These are phyloP conservation scores for Elongisporangium anandrum DNA, from an alignment of 352 stramenopile species.

Conservation along the genomic window DNA sequence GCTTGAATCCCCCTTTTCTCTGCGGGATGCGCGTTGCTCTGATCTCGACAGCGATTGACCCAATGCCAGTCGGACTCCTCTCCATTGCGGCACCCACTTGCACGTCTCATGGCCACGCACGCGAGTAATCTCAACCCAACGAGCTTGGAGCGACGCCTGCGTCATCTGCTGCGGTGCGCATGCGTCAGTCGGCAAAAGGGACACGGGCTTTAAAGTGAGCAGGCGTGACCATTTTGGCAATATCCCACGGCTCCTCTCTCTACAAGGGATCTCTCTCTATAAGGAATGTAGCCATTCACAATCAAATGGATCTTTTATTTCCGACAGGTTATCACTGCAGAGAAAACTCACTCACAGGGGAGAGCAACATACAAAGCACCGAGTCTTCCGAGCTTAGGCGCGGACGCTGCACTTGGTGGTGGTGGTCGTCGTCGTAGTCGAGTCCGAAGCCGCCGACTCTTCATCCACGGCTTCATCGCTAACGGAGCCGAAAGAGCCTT, in stretches of 20 bases:
- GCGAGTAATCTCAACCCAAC: not conserved
- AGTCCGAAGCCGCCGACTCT: not conserved
- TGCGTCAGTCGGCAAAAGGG: not conserved
- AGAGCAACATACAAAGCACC: not conserved
- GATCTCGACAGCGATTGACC: not conserved
- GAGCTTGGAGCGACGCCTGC: not conserved
- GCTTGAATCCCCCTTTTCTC: not conserved
- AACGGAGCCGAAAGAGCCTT: not conserved
- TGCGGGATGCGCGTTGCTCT: not conserved
- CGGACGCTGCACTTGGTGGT: too few relatives aligned
- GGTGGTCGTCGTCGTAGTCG: too few relatives aligned
- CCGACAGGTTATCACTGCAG: too few relatives aligned
- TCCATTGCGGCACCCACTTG: not conserved
- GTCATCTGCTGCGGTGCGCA: not conserved
- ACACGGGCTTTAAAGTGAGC: not conserved
- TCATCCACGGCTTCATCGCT: not conserved
- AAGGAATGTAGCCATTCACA: not conserved
- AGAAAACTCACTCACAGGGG: too few relatives aligned
- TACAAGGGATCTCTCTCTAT: not conserved
- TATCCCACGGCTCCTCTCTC: not conserved
- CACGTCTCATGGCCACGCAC: not conserved
- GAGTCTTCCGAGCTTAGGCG: not conserved
- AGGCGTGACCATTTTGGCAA: not conserved
- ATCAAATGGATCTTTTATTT: not conserved
- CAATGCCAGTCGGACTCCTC: not conserved